phyloP scores from a whole-genome alignment of 257 asterid genomes.

The Fraxinus cuspidata region DNA sequence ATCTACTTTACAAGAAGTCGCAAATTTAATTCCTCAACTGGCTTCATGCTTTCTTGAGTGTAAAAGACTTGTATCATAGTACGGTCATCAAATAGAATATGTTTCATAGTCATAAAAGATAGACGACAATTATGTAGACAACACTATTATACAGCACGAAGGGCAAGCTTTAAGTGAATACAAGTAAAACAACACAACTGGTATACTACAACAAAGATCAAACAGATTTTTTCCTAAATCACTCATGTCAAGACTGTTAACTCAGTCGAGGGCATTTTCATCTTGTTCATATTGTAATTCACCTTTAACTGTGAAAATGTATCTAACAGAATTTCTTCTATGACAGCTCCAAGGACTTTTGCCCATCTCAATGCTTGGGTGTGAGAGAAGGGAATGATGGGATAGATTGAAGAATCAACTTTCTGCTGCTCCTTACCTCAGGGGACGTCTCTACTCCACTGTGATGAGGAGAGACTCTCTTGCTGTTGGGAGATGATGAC shows the following conservation, averaged over 20 bases:
- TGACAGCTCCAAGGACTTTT: background rate
- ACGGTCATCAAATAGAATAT: background rate
- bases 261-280: background rate
- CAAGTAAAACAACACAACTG: background rate
- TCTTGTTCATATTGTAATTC: background rate
- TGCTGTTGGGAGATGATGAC: conserved; percentile 76
- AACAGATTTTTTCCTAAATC: background rate
- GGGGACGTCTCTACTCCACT: conserved; percentile 37
- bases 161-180: background rate
- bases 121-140: background rate
- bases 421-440: conserved; percentile 64
- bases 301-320: background rate
- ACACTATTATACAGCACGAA: background rate
- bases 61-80: background rate
- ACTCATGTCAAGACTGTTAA: background rate
- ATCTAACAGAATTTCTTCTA: background rate
- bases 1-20: background rate
- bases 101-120: background rate
- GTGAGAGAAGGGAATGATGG: conserved; percentile 80
- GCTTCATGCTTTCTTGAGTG: background rate
- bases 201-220: background rate
- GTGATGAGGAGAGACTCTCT: conserved; percentile 83
- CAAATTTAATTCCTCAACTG: background rate
- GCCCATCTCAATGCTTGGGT: conserved; percentile 42
- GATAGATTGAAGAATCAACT: conserved; percentile 68